Percentiles rank a stretch among this genome's conserved stretches.
Conservation (phyloP, 768 basidiomycete genomes). For the Boletus tylopilopsis region DNA sequence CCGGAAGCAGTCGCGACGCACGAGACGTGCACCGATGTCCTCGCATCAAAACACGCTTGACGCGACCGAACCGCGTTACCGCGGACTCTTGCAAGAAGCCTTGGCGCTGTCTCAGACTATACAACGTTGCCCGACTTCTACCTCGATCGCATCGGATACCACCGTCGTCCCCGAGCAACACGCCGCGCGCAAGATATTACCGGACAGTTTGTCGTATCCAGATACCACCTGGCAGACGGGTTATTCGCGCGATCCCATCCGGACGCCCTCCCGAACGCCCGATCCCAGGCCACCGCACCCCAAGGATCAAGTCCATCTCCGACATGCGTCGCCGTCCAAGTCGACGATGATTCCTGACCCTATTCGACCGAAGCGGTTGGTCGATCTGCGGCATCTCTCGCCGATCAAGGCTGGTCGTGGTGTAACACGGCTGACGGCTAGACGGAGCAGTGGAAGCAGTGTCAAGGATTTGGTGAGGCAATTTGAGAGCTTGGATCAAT, state of each 20-base stretch:
- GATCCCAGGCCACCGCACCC: conserved; percentile 46
- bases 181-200: conserved; percentile 40
- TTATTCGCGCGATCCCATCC: conserved; percentile 46
- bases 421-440: conserved; percentile 26
- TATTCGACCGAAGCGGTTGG: conserved; percentile 44
- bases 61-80: conserved; percentile 50
- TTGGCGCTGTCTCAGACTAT: conserved; percentile 18
- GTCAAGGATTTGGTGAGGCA: conserved; percentile 68
- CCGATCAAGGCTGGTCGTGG: conserved; percentile 40
- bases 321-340: conserved; percentile 44
- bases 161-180: conserved; percentile 35
- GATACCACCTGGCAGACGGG: conserved; percentile 31
- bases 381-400: conserved; percentile 44
- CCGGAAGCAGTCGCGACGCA: conserved; percentile 23
- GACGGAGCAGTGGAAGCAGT: conserved; percentile 64
- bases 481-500: conserved; percentile 44
- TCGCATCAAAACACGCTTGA: neutral
- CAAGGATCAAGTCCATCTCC: conserved; percentile 62
- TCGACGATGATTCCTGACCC: conserved; percentile 45
- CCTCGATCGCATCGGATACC: conserved; percentile 14
- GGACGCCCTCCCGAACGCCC: conserved; percentile 55
- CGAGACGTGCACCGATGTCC: neutral
- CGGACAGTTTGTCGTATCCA: conserved; percentile 43
- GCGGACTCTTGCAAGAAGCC: conserved; percentile 41
- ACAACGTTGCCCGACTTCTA: conserved; percentile 14